Conservation (phyloP, 2,329 filamentous ascomycete genomes). For the Endothia cerciana region DNA sequence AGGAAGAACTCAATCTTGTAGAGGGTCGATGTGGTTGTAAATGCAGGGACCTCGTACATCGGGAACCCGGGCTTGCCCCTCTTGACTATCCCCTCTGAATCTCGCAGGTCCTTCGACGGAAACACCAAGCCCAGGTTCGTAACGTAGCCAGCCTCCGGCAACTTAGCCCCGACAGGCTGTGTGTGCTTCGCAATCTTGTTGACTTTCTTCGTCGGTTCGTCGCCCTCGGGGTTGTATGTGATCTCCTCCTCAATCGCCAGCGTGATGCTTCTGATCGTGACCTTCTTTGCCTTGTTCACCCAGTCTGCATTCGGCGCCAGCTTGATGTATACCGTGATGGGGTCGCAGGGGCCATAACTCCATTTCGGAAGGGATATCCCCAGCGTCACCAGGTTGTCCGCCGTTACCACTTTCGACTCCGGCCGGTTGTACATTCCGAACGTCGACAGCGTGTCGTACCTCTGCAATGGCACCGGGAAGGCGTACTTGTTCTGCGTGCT, state of each 20-base stretch:
- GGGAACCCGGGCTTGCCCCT: conserved; percentile 87
- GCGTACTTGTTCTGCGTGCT: conserved; percentile 86
- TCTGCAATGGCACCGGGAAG: conserved; percentile 86
- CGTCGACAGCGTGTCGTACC: conserved; percentile 95
- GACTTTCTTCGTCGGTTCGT: conserved; percentile 88
- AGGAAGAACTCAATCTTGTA: conserved; percentile 99
- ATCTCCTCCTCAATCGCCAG: conserved; percentile 96
- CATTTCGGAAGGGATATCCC: conserved; percentile 91
- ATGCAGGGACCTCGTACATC: conserved; percentile 83
- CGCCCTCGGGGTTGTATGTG: conserved; percentile 97
- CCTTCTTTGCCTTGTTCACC: conserved; percentile 85
- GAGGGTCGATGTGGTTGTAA: conserved; percentile 89
- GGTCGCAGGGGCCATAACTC: conserved; percentile 95
- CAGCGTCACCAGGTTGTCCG: conserved; percentile 88
- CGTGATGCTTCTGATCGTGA: conserved; percentile 93
- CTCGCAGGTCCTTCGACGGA: conserved; percentile 84
- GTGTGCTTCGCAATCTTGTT: conserved; percentile 86
- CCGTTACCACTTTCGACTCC: conserved; percentile 81
- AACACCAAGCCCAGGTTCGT: conserved; percentile 92
- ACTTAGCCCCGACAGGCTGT: conserved; percentile 77
- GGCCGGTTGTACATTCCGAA: conserved; percentile 99
- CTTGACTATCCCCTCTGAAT: conserved; percentile 84
- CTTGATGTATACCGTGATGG: conserved; percentile 95
- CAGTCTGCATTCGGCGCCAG: conserved; percentile 90
- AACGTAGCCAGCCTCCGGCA: conserved; percentile 90